Evolutionary conservation across 2,329 filamentous ascomycete genomes (phyloP).

Genomic region (Mycosphaerella arachidis): DNA sequence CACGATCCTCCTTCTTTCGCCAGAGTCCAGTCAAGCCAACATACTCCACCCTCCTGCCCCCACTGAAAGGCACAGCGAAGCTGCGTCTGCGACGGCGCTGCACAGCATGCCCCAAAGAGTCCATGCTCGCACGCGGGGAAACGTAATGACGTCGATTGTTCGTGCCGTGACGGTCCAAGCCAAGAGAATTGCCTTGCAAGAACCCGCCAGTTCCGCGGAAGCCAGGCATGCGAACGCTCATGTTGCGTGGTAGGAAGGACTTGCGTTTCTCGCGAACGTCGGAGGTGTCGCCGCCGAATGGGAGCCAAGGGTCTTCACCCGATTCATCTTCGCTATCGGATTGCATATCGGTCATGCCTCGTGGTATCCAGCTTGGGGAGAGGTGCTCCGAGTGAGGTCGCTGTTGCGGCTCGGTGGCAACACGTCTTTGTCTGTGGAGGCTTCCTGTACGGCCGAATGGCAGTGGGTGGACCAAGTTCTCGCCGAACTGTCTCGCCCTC

Average conservation of each 20-base stretch:
- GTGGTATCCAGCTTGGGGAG: slow-evolving; percentile 60
- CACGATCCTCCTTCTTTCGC: slow-evolving; percentile 42
- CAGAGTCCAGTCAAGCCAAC: slow-evolving; percentile 49
- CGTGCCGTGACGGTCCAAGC: slow-evolving; percentile 47
- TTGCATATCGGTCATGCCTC: slow-evolving; percentile 59
- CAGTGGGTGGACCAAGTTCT: slow-evolving; percentile 41
- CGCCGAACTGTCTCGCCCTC: slow-evolving; percentile 44
- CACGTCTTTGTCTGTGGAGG: slow-evolving; percentile 12
- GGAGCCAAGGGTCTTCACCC: slow-evolving; percentile 29
- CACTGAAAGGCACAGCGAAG: slow-evolving; percentile 23
- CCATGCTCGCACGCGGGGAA: slow-evolving; percentile 27
- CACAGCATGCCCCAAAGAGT: slow-evolving; percentile 17
- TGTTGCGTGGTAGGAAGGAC: slow-evolving; percentile 25
- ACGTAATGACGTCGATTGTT: slow-evolving; percentile 41
- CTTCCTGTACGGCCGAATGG: slow-evolving; percentile 29
- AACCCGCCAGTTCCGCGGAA: slow-evolving; percentile 43
- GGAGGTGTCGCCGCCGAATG: slow-evolving; percentile 45
- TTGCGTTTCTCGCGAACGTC: slow-evolving; percentile 29
- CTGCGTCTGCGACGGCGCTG: slow-evolving; percentile 11
- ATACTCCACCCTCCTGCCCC: slow-evolving; percentile 47
- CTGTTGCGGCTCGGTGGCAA: slow-evolving; percentile 25
- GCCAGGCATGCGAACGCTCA: slow-evolving; percentile 34
- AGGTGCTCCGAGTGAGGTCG: slow-evolving; percentile 36
- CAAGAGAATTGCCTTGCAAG: slow-evolving; percentile 53
- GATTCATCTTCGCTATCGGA: slow-evolving; percentile 35